Evolutionary conservation across 495 filamentous ascomycete genomes (phyloP), one percentile per base, ranked within the genome.

Genomic region (Daldinia childiae): DNA sequence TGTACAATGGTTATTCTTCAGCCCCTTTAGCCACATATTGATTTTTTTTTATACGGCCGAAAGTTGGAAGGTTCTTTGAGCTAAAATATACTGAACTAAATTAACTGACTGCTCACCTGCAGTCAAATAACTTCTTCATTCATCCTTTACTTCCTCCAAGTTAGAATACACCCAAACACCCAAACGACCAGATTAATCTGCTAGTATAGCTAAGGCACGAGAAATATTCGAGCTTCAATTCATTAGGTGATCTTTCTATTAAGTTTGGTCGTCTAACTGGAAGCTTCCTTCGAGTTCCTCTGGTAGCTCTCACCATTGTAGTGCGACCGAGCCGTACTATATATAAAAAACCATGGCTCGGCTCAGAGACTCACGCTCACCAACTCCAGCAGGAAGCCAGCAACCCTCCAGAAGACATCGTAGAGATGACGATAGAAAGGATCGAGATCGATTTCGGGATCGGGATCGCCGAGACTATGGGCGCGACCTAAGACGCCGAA

Each of bases 321-420:
- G 74, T 77, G 76, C 72, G 69, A 73, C 69, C 74, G 74, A 79
- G 73, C 72, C 73, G 69, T 75, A 76, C 73, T 66, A 72, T 69
- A 70, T 71, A 78, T 84, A 84, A 87, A 77, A 85, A 86, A 90
- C 81, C 82, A 94, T 94, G 92, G 90, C 91, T 91, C 91, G 92
- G 86, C 92, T 88, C 87, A 91, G 88, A 89, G 91, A 93, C 89
- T 89, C 90, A 89, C 92, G 91, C 91, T 94, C 92, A 94, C 92
- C 92, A 92, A 93, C 92, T 89, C 92, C 92, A 91, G 90, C 91
- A 93, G 92, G 91, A 90, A 93, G 91, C 86, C 89, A 91, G 77
- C 88, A 87, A 81, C 90, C 90, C 76, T 90, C 90, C 75, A 90
- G 88, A 84, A 87, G 88, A 73, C 82, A 77, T 74, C 91, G 90